A percentile compares a stretch with the other conserved stretches of the same genome.
These are phyloP conservation scores for Yamadazyma epiphylla DNA, from an alignment of 1,139 yeast species.

Conservation along the genomic window DNA sequence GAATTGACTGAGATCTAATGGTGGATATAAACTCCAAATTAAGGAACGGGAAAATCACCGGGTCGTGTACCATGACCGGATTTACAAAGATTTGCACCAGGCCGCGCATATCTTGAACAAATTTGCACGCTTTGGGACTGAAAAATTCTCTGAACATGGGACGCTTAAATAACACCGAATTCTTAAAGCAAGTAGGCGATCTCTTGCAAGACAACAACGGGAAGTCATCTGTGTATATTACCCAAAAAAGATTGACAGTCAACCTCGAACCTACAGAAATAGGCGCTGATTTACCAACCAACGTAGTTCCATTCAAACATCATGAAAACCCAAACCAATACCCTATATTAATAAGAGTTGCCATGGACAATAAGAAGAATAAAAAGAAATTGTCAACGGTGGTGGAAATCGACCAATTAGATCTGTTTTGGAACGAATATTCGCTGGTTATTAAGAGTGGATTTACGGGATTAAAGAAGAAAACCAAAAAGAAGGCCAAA, in stretches of 20 bases:
- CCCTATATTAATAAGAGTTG: slow-evolving; percentile 51
- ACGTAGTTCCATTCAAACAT: slow-evolving; percentile 19
- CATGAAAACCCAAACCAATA: slow-evolving; percentile 24
- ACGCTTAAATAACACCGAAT: slow-evolving; percentile 36
- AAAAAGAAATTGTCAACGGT: slow-evolving; percentile 62
- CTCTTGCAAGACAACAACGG: slow-evolving; percentile 31
- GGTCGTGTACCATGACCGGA: no score
- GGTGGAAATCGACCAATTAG: slow-evolving; percentile 54
- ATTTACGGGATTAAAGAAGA: slow-evolving; percentile 50
- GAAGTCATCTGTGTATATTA: slow-evolving; percentile 38
- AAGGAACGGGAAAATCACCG: no score
- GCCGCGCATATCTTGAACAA: no score
- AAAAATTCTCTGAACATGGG: slow-evolving; percentile 20
- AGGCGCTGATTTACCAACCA: slow-evolving; percentile 30
- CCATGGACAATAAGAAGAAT: slow-evolving; percentile 34
- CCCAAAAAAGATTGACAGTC: slow-evolving; percentile 38
- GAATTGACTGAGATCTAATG: no score
- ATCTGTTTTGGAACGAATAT: slow-evolving; percentile 68
- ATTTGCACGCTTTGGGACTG: no score
- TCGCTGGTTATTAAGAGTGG: slow-evolving; percentile 59
- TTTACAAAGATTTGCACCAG: no score
- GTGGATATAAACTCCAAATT: no score
- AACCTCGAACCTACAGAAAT: slow-evolving; percentile 19
- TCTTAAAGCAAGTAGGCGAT: slow-evolving; percentile 27
- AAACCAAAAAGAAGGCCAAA: slow-evolving; percentile 49